Percentiles rank a stretch among this genome's conserved stretches.
These are phyloP conservation scores for Kalmanozyma brasiliensis DNA, from an alignment of 1,284 basidiomycete genomes.

Conservation along the genomic window DNA sequence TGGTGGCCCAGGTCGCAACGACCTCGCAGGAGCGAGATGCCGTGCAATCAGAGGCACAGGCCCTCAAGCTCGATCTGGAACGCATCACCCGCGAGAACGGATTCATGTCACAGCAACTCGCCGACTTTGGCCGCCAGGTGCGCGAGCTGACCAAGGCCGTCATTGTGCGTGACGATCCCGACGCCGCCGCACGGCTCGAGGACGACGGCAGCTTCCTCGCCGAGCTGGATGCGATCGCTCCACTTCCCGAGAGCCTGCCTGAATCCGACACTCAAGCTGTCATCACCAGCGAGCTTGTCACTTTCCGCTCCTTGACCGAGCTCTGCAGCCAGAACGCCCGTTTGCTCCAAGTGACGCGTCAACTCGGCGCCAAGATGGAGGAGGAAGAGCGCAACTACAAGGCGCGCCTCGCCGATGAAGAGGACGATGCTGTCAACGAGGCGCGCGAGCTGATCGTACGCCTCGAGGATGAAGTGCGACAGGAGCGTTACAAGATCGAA, in stretches of 20 bases:
- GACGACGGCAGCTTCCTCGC: constrained; percentile 70
- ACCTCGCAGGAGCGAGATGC: constrained; percentile 52
- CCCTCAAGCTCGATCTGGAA: constrained; percentile 74
- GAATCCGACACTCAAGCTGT: constrained; percentile 71
- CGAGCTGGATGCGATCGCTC: constrained; percentile 55
- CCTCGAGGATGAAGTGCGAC: constrained; percentile 79
- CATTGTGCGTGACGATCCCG: constrained; percentile 81
- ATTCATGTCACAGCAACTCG: constrained; percentile 75
- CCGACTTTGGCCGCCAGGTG: constrained; percentile 88
- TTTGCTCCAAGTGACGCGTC: constrained; percentile 83
- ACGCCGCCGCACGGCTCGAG: constrained; percentile 78
- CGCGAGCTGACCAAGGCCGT: constrained; percentile 82
- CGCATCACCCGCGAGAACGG: constrained; percentile 74
- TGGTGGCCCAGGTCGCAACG: constrained; percentile 41
- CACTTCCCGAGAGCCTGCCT: constrained; percentile 28
- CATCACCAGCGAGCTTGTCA: constrained; percentile 88
- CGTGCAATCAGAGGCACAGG: constrained; percentile 72
- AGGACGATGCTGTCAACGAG: constrained; percentile 83
- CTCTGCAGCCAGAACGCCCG: constrained; percentile 91
- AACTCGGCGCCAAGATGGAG: constrained; percentile 69
- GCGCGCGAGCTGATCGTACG: constrained; percentile 86
- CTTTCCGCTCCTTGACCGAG: constrained; percentile 82
- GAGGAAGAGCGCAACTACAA: constrained; percentile 62
- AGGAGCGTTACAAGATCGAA: constrained; percentile 77
- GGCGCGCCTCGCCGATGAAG: constrained; percentile 71